Conservation (phyloP, 2,329 filamentous ascomycete species). For the Nigrospora osmanthi region DNA sequence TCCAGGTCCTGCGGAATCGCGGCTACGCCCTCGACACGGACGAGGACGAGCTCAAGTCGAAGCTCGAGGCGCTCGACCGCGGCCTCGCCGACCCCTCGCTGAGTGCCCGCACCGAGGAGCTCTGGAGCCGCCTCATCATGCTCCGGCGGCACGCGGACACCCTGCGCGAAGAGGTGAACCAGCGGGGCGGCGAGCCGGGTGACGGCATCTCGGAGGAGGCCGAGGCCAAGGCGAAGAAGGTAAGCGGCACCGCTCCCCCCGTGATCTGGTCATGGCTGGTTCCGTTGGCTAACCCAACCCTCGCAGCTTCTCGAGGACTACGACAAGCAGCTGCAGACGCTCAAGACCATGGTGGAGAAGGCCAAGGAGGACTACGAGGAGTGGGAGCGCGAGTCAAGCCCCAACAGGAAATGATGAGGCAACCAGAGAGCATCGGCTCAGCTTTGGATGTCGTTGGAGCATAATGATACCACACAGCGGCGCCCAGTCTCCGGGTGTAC, state of each 20-base stretch:
- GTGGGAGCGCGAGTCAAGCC: constrained; percentile 40
- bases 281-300: constrained; percentile 8
- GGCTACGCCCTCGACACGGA: constrained; percentile 74
- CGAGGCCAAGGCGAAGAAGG: constrained; percentile 67
- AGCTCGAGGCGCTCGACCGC: constrained; percentile 61
- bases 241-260: constrained; percentile 26
- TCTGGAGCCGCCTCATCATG: constrained; percentile 75
- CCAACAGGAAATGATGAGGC: background rate
- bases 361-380: constrained; percentile 49
- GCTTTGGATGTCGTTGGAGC: too few relatives aligned
- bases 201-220: constrained; percentile 61
- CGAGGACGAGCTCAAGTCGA: constrained; percentile 70
- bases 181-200: constrained; percentile 47
- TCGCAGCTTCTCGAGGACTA: constrained; percentile 69
- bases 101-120: constrained; percentile 70
- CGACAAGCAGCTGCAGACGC: constrained; percentile 68
- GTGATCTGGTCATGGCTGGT: background rate
- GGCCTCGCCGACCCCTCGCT: constrained; percentile 67
- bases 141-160: constrained; percentile 65
- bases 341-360: constrained; percentile 64
- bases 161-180: constrained; percentile 67
- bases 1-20: constrained; percentile 72
- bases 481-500: too few relatives aligned
- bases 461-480: too few relatives aligned
- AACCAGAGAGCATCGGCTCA: too few relatives aligned